Conservation (phyloP, 2,329 filamentous ascomycete genomes). For the Aspergillus sp. region DNA sequence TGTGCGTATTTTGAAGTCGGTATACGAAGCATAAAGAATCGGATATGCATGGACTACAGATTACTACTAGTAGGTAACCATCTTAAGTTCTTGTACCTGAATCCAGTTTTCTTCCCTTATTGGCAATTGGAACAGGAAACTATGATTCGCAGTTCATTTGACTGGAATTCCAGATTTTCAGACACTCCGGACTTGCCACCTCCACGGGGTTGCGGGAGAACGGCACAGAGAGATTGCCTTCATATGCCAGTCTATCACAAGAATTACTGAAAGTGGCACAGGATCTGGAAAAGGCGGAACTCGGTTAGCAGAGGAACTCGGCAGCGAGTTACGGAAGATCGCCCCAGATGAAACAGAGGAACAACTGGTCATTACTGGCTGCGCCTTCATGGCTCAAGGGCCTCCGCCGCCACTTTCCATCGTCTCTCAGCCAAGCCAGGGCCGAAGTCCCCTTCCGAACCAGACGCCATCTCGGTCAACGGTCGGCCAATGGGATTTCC, state of each 20-base stretch:
- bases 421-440: slow-evolving; percentile 13
- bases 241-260: background rate
- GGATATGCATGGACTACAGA: background rate
- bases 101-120: background rate
- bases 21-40: background rate
- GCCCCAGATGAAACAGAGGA: slow-evolving; percentile 17
- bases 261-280: background rate
- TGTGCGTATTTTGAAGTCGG: background rate
- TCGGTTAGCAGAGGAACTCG: slow-evolving; percentile 25
- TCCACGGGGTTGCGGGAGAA: slow-evolving; percentile 1
- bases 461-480: slow-evolving; percentile 15
- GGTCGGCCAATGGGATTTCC: slow-evolving; percentile 12
- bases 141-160: background rate
- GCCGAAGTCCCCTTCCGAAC: slow-evolving; percentile 25
- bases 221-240: background rate
- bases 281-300: slow-evolving; percentile 24
- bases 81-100: background rate
- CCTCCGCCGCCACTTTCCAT: slow-evolving; percentile 15
- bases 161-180: background rate
- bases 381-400: slow-evolving; percentile 6
- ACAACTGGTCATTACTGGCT: background rate
- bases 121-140: background rate
- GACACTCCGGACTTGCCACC: background rate
- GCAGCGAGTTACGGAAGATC: slow-evolving; percentile 28
- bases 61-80: background rate